These are phyloP conservation scores for Trametes coccinea DNA, from an alignment of 768 basidiomycete genomes.

Conservation along the genomic window DNA sequence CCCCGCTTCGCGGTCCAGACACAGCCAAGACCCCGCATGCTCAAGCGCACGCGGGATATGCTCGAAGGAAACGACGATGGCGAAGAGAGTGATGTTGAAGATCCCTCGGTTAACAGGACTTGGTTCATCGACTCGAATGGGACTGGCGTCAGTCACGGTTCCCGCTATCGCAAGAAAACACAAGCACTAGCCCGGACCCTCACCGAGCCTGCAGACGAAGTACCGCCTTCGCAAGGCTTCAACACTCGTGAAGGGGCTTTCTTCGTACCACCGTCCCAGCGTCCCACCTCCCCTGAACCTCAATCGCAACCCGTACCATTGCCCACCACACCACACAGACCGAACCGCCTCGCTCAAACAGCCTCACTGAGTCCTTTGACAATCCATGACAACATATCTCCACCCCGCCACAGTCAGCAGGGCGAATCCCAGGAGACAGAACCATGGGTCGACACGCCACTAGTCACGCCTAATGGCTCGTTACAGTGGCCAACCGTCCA, in stretches of 20 bases:
- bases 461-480: conserved; percentile 58
- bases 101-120: conserved; percentile 8
- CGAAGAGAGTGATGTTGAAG: conserved; percentile 19
- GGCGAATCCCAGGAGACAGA: conserved; percentile 47
- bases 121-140: conserved; percentile 21
- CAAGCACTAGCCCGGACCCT: conserved; percentile 33
- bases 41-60: conserved; percentile 40
- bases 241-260: conserved; percentile 16
- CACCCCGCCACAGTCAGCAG: conserved; percentile 3
- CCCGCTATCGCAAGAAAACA: conserved; percentile 28
- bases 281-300: background rate
- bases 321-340: conserved; percentile 14
- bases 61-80: conserved; percentile 31
- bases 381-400: background rate
- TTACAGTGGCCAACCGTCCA: conserved; percentile 40
- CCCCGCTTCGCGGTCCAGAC: conserved; percentile 46
- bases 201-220: conserved; percentile 37
- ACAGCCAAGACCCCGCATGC: conserved; percentile 41
- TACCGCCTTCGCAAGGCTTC: conserved; percentile 8
- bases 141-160: conserved; percentile 9
- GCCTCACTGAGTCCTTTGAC: conserved; percentile 6
- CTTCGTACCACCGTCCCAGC: conserved; percentile 6
- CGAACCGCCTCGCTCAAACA: background rate
- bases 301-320: background rate
- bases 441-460: conserved; percentile 49